phyloP scores from a whole-genome alignment of 2,329 filamentous ascomycete species.

The Colletotrichum cuscutae region DNA sequence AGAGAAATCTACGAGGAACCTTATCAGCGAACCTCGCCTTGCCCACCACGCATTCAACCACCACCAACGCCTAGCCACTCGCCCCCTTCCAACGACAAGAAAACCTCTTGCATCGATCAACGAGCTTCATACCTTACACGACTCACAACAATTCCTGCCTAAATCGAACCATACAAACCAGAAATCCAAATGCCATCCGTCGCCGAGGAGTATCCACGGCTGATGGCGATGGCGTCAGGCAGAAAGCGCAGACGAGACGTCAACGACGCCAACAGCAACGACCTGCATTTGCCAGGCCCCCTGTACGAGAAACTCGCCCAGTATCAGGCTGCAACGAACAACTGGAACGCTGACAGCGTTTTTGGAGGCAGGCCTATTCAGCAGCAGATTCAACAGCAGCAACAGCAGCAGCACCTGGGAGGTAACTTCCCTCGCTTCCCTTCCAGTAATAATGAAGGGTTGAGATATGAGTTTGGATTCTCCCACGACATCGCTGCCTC shows the following conservation, averaged over 20 bases:
- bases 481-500: neutral
- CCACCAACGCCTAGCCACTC: neutral
- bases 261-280: constrained; percentile 24
- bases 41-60: neutral
- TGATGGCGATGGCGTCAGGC: constrained; percentile 21
- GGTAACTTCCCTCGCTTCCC: constrained; percentile 16
- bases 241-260: constrained; percentile 36
- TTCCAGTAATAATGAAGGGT: constrained; percentile 9
- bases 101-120: neutral
- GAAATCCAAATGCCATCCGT: constrained; percentile 32
- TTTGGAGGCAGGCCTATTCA: constrained; percentile 33
- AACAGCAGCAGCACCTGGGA: constrained; percentile 17
- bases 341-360: constrained; percentile 32
- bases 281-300: constrained; percentile 24
- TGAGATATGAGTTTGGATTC: constrained; percentile 21
- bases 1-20: neutral
- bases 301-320: constrained; percentile 36
- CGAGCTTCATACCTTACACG: neutral
- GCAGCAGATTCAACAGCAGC: constrained; percentile 29
- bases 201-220: constrained; percentile 34
- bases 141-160: neutral
- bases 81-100: neutral
- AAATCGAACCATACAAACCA: neutral
- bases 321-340: constrained; percentile 22
- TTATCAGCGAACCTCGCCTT: constrained; percentile 1